phyloP scores from a whole-genome alignment of 2,329 filamentous ascomycete species.

The Byssochlamys sp. region DNA sequence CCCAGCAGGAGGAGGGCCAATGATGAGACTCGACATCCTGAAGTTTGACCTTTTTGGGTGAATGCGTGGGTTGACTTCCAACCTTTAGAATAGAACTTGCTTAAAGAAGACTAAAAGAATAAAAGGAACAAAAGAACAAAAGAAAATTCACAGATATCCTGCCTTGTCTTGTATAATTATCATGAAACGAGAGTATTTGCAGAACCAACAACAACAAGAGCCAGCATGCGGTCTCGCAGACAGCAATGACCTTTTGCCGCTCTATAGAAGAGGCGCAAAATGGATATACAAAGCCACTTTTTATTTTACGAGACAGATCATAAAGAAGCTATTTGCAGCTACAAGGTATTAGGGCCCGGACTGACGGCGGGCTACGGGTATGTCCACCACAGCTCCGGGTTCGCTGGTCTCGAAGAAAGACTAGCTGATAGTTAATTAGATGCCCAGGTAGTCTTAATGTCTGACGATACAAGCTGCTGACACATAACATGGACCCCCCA shows the following conservation, averaged over 20 bases:
- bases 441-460: neutral
- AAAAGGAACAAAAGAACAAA: too few relatives aligned
- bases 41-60: neutral
- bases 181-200: neutral
- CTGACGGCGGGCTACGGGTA: neutral
- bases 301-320: too few relatives aligned
- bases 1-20: conserved; percentile 2
- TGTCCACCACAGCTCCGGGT: neutral
- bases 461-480: neutral
- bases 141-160: too few relatives aligned
- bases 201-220: neutral
- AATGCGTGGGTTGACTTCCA: neutral
- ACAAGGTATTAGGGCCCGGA: neutral
- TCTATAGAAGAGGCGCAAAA: neutral
- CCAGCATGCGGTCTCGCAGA: neutral
- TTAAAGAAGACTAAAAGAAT: neutral
- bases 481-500: neutral
- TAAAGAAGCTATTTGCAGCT: too few relatives aligned
- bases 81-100: neutral
- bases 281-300: too few relatives aligned
- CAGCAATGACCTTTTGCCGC: neutral
- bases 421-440: neutral
- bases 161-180: too few relatives aligned
- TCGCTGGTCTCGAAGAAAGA: neutral
- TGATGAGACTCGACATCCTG: neutral